Base-by-base conservation (phyloP, 2,329 filamentous ascomycete genomes). In the Phialophora tarda region DNA sequence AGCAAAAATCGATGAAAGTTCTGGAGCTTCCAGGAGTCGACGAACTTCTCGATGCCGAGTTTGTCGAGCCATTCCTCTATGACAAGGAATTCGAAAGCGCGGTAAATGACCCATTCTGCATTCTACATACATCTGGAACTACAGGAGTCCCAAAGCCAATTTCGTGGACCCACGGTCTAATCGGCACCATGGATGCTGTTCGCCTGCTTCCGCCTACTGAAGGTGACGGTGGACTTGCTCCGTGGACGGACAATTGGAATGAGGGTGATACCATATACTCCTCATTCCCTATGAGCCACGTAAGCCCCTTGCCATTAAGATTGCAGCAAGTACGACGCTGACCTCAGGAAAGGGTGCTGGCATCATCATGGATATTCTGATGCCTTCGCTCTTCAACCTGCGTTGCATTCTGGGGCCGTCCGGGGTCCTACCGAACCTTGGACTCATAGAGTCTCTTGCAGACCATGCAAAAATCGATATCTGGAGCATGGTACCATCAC, bases 61-160 rank as follows among this genome's bases (percentile, higher is more conserved):
- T 17, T 32, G n/a, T 26, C 7, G 30, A 57, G 32, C 54, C 54
- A 38, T 57, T 38, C n/a, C 6, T 32, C 26, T 57, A 21, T 24
- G 11, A 32, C 6, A 57, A 32, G 54, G 30, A 2, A 5, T 57
- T 57, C 23, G 54, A 57, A 24, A 32, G 34, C 30, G 24, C 54
- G 4, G 17, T 38, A 5, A 7, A 72, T 56, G 74, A 80, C 26
- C 75, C 73, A 1, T 71, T 76, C 34, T 71, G 76, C 11, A 71
- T 79, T 8, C 30, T 78, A 12, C 77, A 79, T 68, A 78, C 78
- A 0, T 77, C 77, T 21, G 77, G 77, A 0, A 76, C 77, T 0
- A 79, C 76, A 0, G 78, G 78, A 0, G 62, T 76, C 17, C 78
- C 78, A 1, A 79, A 79, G 48, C 76, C 77, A 3, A 74, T 80